phyloP scores from a whole-genome alignment of 2,329 filamentous ascomycete species.

The Aspergillus fijiensis region DNA sequence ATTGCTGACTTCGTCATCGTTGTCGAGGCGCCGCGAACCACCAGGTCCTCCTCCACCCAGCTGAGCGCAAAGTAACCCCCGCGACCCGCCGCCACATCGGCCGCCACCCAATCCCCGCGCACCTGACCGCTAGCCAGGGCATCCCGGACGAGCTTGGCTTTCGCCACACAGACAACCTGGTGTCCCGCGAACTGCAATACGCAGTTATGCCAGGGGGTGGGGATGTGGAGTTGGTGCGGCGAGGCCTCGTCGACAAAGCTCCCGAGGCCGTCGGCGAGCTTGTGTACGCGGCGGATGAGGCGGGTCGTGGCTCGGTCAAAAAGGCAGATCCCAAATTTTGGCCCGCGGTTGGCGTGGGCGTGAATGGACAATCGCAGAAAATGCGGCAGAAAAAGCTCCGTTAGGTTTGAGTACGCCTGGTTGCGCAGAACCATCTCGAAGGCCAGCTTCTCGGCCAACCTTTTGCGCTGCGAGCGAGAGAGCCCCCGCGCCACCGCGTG shows the following conservation, averaged over 20 bases:
- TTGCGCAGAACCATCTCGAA: constrained; percentile 45
- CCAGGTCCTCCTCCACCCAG: too few species aligned
- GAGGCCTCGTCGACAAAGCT: constrained; percentile 2
- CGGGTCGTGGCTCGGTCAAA: constrained; percentile 33
- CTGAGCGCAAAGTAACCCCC: too few species aligned
- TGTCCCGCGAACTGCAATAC: not conserved
- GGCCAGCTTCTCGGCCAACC: constrained; percentile 33
- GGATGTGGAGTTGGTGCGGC: constrained; percentile 33
- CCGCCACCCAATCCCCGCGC: too few species aligned
- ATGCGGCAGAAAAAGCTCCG: constrained; percentile 48
- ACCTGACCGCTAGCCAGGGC: not conserved
- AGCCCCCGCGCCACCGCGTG: constrained; percentile 20
- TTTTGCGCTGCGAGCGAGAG: constrained; percentile 36
- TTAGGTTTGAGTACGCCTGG: constrained; percentile 50
- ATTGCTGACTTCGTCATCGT: too few species aligned
- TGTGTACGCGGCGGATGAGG: constrained; percentile 21
- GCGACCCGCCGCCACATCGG: too few species aligned
- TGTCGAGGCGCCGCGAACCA: too few species aligned
- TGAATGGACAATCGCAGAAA: constrained; percentile 52
- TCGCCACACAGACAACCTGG: not conserved
- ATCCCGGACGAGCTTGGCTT: not conserved
- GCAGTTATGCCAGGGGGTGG: constrained; percentile 49
- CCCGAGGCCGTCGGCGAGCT: not conserved
- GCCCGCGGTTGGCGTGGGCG: constrained; percentile 29
- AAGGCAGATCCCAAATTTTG: constrained; percentile 46